A percentile compares a stretch with the other conserved stretches of the same genome.
phyloP scores from a whole-genome alignment of 768 basidiomycete species.

The Lactarius indigo region DNA sequence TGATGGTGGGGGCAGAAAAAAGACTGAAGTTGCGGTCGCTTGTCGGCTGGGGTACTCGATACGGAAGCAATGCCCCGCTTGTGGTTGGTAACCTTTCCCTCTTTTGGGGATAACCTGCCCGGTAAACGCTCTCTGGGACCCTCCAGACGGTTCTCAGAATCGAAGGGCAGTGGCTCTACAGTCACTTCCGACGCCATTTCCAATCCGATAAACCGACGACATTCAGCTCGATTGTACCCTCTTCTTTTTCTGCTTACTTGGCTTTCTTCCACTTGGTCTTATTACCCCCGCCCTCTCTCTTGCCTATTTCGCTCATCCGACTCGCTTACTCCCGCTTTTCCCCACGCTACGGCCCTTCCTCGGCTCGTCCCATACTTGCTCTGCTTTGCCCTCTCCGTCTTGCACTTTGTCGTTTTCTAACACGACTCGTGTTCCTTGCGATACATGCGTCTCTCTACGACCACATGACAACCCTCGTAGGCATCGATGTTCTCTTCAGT shows the following conservation, averaged over 20 bases:
- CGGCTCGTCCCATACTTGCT: neutral
- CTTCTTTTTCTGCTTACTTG: neutral
- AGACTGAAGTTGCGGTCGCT: conserved; percentile 13
- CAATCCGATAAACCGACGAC: neutral
- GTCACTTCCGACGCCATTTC: neutral
- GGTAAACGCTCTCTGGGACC: neutral
- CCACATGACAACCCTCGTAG: neutral
- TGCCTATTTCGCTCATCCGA: neutral
- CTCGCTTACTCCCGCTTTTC: neutral
- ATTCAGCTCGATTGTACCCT: conserved; percentile 1
- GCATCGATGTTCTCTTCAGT: neutral
- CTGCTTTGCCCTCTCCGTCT: neutral
- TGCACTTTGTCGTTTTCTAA: no score
- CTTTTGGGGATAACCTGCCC: conserved; percentile 9
- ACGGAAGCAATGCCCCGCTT: conserved; percentile 6
- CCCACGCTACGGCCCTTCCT: neutral
- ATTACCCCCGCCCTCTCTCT: conserved; percentile 3
- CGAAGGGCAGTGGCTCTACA: neutral
- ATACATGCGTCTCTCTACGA: neutral
- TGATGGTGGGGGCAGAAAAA: conserved; percentile 27
- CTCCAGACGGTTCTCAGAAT: neutral
- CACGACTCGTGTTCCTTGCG: neutral
- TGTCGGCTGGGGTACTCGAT: conserved; percentile 15
- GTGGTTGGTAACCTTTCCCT: conserved; percentile 4
- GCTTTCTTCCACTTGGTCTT: neutral